Conservation (phyloP, 129 eudicot species). For the Glebionis coronaria region DNA sequence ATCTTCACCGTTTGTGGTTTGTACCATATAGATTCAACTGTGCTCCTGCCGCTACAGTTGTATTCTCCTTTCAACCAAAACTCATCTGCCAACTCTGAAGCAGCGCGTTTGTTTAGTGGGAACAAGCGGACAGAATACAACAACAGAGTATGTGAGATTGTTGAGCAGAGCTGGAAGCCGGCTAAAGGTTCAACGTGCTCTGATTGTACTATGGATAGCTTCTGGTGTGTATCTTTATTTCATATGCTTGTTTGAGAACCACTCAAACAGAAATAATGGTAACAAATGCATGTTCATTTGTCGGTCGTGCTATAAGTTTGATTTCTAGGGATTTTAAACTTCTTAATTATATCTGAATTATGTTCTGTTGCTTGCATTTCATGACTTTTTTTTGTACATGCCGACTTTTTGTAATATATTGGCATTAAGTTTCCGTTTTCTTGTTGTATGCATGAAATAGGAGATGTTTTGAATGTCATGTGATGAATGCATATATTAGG, state of each 20-base stretch:
- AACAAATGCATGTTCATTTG: constrained; percentile 28
- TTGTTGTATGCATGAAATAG: background rate
- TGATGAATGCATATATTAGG: background rate
- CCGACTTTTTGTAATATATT: constrained; percentile 26
- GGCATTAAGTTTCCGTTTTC: background rate
- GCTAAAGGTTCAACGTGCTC: constrained; percentile 21
- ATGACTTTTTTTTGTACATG: constrained; percentile 25
- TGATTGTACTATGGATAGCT: background rate
- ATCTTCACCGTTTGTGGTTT: too few species aligned
- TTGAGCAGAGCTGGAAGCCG: too few species aligned
- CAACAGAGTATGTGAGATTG: too few species aligned
- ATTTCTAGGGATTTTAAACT: constrained; percentile 24
- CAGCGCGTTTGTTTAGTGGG: constrained; percentile 75
- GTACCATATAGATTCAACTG: too few species aligned
- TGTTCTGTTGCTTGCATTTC: constrained; percentile 22
- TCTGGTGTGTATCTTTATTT: constrained; percentile 17
- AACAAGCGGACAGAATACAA: constrained; percentile 77
- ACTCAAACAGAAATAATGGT: constrained; percentile 20
- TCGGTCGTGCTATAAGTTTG: constrained; percentile 23
- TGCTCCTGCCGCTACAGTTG: too few species aligned
- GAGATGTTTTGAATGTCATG: background rate
- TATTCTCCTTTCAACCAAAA: too few species aligned
- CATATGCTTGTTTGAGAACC: constrained; percentile 17
- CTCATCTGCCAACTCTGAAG: constrained; percentile 83
- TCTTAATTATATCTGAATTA: constrained; percentile 1